Evolutionary conservation across 2,329 filamentous ascomycete species (phyloP).

Genomic region (Neurospora sp.): DNA sequence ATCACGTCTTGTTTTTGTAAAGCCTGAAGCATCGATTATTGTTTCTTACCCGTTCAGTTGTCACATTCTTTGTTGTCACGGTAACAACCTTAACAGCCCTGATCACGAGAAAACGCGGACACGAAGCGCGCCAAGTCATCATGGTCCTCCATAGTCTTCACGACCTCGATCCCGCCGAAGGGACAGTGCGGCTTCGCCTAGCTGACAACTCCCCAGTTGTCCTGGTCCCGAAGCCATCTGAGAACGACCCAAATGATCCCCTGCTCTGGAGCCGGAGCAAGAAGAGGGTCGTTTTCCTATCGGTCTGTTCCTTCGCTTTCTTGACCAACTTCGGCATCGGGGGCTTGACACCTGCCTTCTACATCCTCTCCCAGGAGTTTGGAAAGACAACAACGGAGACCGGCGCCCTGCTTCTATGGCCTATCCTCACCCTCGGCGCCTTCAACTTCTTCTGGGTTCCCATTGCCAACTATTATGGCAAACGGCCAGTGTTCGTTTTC

Average conservation of each 20-base stretch:
- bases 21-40: not conserved
- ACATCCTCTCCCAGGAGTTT: slow-evolving; percentile 31
- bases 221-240: slow-evolving; percentile 33
- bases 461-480: slow-evolving; percentile 34
- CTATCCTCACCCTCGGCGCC: slow-evolving; percentile 31
- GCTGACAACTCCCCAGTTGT: slow-evolving; percentile 19
- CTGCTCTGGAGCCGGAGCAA: slow-evolving; percentile 35
- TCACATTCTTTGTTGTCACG: not conserved
- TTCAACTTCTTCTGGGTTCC: slow-evolving; percentile 43
- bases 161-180: slow-evolving; percentile 20
- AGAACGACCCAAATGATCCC: slow-evolving; percentile 35
- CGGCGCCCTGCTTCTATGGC: slow-evolving; percentile 32
- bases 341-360: slow-evolving; percentile 34
- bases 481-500: slow-evolving; percentile 35
- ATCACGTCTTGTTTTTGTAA: not conserved
- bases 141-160: slow-evolving; percentile 19
- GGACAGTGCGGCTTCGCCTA: slow-evolving; percentile 37
- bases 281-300: slow-evolving; percentile 32
- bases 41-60: not conserved
- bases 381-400: slow-evolving; percentile 30
- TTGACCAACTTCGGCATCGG: slow-evolving; percentile 35
- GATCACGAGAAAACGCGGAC: not conserved
- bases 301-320: slow-evolving; percentile 35
- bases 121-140: not conserved
- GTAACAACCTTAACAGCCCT: not conserved